Conservation (phyloP, 306 rosid genomes). For the Cucurbita ficifolia region DNA sequence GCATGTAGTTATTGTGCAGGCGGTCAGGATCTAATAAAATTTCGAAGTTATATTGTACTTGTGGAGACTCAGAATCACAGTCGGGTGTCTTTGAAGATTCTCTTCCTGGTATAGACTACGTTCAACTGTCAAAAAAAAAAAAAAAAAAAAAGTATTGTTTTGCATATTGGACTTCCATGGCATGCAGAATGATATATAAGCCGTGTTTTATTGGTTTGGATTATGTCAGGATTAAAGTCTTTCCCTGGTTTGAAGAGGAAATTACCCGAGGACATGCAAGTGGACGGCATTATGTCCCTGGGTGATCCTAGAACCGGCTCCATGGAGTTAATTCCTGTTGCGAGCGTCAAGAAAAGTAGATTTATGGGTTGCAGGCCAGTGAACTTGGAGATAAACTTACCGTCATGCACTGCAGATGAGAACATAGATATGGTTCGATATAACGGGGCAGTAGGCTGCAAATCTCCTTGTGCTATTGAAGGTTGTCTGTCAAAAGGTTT, state of each 20-base stretch:
- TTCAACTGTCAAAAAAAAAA: not conserved
- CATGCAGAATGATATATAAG: not conserved
- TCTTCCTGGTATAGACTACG: slow-evolving; percentile 35
- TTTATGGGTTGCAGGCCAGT: slow-evolving; percentile 8
- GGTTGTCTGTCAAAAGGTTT: slow-evolving; percentile 73
- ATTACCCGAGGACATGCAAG: slow-evolving; percentile 24
- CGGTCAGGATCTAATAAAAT: slow-evolving; percentile 36
- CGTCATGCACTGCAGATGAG: slow-evolving; percentile 27
- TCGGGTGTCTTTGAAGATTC: slow-evolving; percentile 36
- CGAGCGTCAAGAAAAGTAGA: slow-evolving; percentile 38
- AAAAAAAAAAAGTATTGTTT: not conserved
- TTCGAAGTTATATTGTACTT: slow-evolving; percentile 32
- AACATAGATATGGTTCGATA: slow-evolving; percentile 36
- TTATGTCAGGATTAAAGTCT: slow-evolving; percentile 36
- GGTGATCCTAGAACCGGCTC: slow-evolving; percentile 2
- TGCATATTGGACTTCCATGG: not conserved
- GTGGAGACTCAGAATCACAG: slow-evolving; percentile 57
- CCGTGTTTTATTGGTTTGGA: not conserved
- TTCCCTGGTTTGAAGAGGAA: slow-evolving; percentile 71
- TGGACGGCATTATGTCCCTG: slow-evolving; percentile 27
- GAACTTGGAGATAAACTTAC: slow-evolving; percentile 17
- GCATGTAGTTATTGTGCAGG: slow-evolving; percentile 21
- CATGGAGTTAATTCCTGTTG: slow-evolving; percentile 17
- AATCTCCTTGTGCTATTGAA: slow-evolving; percentile 79
- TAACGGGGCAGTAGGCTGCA: slow-evolving; percentile 36